Percentiles rank a stretch among this genome's conserved stretches.
phyloP scores from a whole-genome alignment of 805 yeast species.

The Monosporozyma servazzii region DNA sequence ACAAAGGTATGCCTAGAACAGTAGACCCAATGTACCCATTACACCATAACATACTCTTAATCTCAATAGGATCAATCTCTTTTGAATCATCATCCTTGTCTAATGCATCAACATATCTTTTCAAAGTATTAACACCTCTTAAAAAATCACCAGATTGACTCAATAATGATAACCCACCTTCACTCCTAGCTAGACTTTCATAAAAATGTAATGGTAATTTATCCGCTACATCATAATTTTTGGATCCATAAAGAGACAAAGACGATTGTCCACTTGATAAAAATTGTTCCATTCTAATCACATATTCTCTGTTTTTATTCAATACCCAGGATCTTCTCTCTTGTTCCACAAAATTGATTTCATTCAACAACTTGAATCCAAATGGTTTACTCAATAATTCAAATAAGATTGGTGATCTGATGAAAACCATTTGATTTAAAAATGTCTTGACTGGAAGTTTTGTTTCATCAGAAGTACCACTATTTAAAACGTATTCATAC shows the following conservation, averaged over 20 bases:
- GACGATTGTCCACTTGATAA: slow-evolving; percentile 18
- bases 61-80: slow-evolving; percentile 32
- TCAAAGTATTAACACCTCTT: slow-evolving; percentile 30
- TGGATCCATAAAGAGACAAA: neutral
- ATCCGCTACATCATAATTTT: slow-evolving; percentile 3
- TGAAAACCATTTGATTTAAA: slow-evolving; percentile 38
- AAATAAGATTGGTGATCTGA: slow-evolving; percentile 49
- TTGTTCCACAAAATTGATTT: slow-evolving; percentile 47
- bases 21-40: slow-evolving; percentile 76
- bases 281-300: slow-evolving; percentile 37
- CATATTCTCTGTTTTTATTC: slow-evolving; percentile 38
- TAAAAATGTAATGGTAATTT: slow-evolving; percentile 60
- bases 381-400: slow-evolving; percentile 53
- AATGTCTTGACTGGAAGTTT: slow-evolving; percentile 20
- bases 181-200: slow-evolving; percentile 70
- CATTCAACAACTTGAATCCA: slow-evolving; percentile 62
- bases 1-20: slow-evolving; percentile 51
- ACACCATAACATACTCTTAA: slow-evolving; percentile 81
- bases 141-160: slow-evolving; percentile 41
- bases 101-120: slow-evolving; percentile 20
- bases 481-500: slow-evolving; percentile 41
- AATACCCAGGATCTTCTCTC: slow-evolving; percentile 65
- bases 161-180: slow-evolving; percentile 64
- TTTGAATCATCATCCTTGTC: neutral
- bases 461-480: slow-evolving; percentile 27